Percentiles rank a stretch among this genome's conserved stretches.
phyloP scores from a whole-genome alignment of 2,329 filamentous ascomycete species.

The Xylaria sp. region DNA sequence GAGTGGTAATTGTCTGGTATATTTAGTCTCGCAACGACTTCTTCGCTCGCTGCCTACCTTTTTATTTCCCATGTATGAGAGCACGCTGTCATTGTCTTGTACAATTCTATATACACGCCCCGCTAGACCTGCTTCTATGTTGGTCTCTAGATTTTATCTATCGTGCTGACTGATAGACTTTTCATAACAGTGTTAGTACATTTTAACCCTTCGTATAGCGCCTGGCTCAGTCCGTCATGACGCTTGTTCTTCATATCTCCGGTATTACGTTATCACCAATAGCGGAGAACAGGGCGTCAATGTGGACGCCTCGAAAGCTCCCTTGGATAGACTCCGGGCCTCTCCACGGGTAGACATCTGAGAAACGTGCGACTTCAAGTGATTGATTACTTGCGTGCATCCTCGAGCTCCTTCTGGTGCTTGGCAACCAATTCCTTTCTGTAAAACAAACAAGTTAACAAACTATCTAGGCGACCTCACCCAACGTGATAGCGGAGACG shows the following conservation, averaged over 20 bases:
- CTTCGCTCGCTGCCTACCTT: background rate
- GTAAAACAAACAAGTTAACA: conserved; percentile 35
- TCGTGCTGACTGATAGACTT: background rate
- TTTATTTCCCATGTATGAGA: background rate
- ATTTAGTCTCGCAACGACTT: conserved; percentile 8
- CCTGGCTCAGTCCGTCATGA: background rate
- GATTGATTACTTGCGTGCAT: conserved; percentile 33
- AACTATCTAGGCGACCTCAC: background rate
- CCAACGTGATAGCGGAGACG: conserved; percentile 5
- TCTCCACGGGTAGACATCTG: no score
- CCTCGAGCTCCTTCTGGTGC: conserved; percentile 63
- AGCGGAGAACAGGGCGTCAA: background rate
- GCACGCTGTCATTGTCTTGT: background rate
- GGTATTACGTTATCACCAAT: background rate
- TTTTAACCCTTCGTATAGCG: background rate
- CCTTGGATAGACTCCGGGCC: background rate
- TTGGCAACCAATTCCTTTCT: conserved; percentile 66
- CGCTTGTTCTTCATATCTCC: background rate
- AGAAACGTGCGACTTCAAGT: background rate
- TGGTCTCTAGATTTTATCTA: conserved; percentile 2
- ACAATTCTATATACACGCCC: conserved; percentile 24
- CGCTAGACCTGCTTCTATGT: background rate
- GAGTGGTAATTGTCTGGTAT: conserved; percentile 29
- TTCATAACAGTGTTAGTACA: conserved; percentile 18
- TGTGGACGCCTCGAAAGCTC: background rate